These are phyloP conservation scores for Aspergillus egyptiacus DNA, from an alignment of 495 filamentous ascomycete species.

Conservation along the genomic window DNA sequence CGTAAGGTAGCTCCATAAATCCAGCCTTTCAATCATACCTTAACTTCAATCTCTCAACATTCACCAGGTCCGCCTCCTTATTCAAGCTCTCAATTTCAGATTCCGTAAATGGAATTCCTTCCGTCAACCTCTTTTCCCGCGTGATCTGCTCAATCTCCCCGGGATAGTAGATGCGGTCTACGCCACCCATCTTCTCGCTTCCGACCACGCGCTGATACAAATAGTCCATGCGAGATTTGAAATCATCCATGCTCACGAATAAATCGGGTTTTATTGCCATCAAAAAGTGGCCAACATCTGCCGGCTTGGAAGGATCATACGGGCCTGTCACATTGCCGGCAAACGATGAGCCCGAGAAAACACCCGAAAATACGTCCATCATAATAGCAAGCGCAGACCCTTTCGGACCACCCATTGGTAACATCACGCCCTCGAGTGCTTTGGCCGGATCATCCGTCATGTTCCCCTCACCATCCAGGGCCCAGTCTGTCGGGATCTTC, in stretches of 20 bases:
- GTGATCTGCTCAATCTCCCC: conserved; percentile 68
- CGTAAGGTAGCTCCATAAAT: too few species aligned
- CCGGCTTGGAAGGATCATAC: conserved; percentile 61
- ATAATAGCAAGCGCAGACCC: conserved; percentile 66
- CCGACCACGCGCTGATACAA: conserved; percentile 59
- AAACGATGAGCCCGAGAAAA: conserved; percentile 63
- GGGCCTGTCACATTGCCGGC: conserved; percentile 66
- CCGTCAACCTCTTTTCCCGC: conserved; percentile 46
- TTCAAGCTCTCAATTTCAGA: conserved; percentile 63
- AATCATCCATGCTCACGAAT: conserved; percentile 66
- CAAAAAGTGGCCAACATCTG: conserved; percentile 72
- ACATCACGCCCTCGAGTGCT: conserved; percentile 66
- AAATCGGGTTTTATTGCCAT: conserved; percentile 71
- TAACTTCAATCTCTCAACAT: conserved; percentile 29
- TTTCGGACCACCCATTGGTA: conserved; percentile 76
- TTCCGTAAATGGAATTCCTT: conserved; percentile 61
- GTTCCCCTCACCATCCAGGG: conserved; percentile 63
- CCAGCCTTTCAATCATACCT: background rate
- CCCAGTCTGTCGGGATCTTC: conserved; percentile 70
- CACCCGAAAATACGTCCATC: conserved; percentile 83
- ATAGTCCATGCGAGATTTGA: conserved; percentile 63
- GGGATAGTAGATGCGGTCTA: conserved; percentile 74
- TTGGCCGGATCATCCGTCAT: conserved; percentile 59
- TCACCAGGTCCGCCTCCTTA: conserved; percentile 55
- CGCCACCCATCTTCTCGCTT: conserved; percentile 59